Base-by-base conservation (phyloP, 2,329 filamentous ascomycete genomes). In the Pezicula radicicola region DNA sequence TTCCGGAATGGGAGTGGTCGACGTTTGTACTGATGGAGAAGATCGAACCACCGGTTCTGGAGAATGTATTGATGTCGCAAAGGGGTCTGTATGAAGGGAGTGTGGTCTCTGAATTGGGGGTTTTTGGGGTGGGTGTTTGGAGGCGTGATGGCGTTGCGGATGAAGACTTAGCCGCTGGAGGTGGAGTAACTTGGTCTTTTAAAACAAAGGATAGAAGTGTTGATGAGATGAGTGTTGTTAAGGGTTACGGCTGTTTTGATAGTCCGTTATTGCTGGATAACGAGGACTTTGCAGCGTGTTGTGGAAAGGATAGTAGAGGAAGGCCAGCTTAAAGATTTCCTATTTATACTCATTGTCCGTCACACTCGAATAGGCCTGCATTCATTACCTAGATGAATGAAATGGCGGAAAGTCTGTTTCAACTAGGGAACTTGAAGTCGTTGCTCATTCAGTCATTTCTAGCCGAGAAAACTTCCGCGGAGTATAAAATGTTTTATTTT, bases 211-310 rank as follows among this genome's bases (percentile, higher is more conserved):
- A 67, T 49, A 55, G 56, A 1, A 56, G 64, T 19, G 57, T 74
- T 3, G 59, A 75, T 49, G 72, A 76, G 53, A 75, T 76, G 72
- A 75, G 70, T 55, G 72, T 76, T 28, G 69, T 74, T 3, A 76
- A 75, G 53, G 72, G 74, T 0, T 72, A 72, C 60, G 72, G 73
- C 3, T 73, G 70, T 49, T 76, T 76, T 61, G 73, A 75, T 55
- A 71, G 70, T 42, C 72, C 72, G 15, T 62, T 56, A 3, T 54
- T 72, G 44, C 51, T 68, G 10, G 53, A 57, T 13, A 30, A 33
- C 10, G 42, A 49, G 7, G 15, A 25, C 12, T 55, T 55, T 37
- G 12, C 13, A 6, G 37, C 41, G 12, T 37, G 18, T 18, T 25
- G 30, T 25, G 3, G 18, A 16, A 18, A 41, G 27, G 12, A 7